Conservation (phyloP, 371 early-diverging fungal genomes). For the Dinochytrium kinnereticum region DNA sequence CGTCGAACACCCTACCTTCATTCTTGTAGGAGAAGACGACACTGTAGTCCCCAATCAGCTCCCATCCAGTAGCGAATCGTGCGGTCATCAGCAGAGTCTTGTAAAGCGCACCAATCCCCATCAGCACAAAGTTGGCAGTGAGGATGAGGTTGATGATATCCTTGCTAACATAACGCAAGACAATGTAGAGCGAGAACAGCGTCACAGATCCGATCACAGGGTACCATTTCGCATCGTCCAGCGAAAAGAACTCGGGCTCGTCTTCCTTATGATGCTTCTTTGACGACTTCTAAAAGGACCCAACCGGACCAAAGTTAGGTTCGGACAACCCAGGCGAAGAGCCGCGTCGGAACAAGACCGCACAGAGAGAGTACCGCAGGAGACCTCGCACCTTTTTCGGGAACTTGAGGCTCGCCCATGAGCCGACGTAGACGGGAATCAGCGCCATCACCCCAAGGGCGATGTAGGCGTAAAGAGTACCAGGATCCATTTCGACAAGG, state of each 20-base stretch:
- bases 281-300: conserved; percentile 26
- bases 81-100: conserved; percentile 65
- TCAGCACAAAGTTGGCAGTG: conserved; percentile 84
- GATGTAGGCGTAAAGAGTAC: conserved; percentile 77
- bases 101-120: conserved; percentile 80
- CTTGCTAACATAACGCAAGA: conserved; percentile 83
- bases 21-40: conserved; percentile 71
- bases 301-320: conserved; percentile 4
- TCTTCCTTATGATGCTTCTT: conserved; percentile 61
- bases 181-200: conserved; percentile 82
- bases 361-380: conserved; percentile 32
- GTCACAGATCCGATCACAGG: conserved; percentile 88
- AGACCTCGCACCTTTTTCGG: conserved; percentile 55
- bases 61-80: conserved; percentile 44
- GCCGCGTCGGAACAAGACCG: neutral
- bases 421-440: conserved; percentile 86
- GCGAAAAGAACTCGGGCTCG: conserved; percentile 77
- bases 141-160: conserved; percentile 84
- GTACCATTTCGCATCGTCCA: conserved; percentile 92
- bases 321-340: too few relatives aligned
- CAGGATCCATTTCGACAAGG: conserved; percentile 32
- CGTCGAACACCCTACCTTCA: conserved; percentile 59
- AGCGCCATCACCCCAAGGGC: conserved; percentile 90
- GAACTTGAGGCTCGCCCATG: conserved; percentile 74
- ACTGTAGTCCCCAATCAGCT: conserved; percentile 63